phyloP scores from a whole-genome alignment of 208 protist genomes.

The Phytomonas francai region DNA sequence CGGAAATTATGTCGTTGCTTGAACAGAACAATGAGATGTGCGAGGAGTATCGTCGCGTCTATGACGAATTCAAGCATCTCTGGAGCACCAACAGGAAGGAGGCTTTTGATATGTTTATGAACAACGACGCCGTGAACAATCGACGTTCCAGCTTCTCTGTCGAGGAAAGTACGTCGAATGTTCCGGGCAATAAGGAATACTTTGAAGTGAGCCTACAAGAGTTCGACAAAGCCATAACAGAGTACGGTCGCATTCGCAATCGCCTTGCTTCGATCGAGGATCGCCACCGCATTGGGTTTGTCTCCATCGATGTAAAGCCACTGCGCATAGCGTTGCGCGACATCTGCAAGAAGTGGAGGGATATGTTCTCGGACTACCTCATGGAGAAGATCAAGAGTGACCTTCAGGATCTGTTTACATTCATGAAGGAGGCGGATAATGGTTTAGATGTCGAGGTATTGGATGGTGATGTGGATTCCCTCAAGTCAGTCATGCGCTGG shows the following conservation, averaged over 20 bases:
- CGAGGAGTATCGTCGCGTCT: constrained; percentile 72
- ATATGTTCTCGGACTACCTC: constrained; percentile 92
- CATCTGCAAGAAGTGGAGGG: constrained; percentile 91
- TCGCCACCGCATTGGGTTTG: constrained; percentile 83
- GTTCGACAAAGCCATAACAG: constrained; percentile 92
- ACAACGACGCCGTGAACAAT: constrained; percentile 26
- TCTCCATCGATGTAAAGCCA: constrained; percentile 94
- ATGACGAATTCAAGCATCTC: constrained; percentile 88
- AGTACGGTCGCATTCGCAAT: constrained; percentile 84
- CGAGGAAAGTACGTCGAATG: constrained; percentile 23
- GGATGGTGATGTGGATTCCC: constrained; percentile 82
- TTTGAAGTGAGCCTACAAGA: constrained; percentile 86
- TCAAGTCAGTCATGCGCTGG: constrained; percentile 91
- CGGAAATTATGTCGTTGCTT: constrained; percentile 65
- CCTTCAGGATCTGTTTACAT: constrained; percentile 79
- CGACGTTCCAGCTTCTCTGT: constrained; percentile 33
- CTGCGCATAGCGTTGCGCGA: constrained; percentile 90
- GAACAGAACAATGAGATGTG: constrained; percentile 71
- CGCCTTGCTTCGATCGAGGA: constrained; percentile 84
- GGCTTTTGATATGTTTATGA: constrained; percentile 83
- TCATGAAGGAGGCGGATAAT: constrained; percentile 90
- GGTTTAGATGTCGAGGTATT: constrained; percentile 90
- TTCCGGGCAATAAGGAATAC: constrained; percentile 53
- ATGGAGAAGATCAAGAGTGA: constrained; percentile 85
- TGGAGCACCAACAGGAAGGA: constrained; percentile 89